Evolutionary conservation across 495 filamentous ascomycete species (phyloP).

Genomic region (Daldinia caldariorum): DNA sequence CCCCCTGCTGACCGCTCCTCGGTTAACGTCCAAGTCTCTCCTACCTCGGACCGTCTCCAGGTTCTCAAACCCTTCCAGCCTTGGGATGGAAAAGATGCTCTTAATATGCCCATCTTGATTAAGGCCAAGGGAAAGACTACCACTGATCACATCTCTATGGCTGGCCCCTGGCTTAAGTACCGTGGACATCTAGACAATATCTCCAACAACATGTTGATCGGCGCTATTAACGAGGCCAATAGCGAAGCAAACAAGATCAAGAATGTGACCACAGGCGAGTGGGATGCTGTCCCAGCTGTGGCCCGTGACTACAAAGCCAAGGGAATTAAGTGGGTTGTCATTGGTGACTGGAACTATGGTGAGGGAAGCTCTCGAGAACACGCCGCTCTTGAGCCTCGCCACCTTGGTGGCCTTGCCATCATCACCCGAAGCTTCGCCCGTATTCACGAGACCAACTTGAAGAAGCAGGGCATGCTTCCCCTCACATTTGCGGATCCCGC

Average conservation of each 20-base stretch:
- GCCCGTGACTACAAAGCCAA: constrained; percentile 99
- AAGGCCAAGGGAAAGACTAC: constrained; percentile 99
- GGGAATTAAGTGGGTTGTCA: constrained; percentile 94
- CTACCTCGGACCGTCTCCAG: constrained; percentile 92
- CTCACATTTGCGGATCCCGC: constrained; percentile 93
- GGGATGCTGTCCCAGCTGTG: constrained; percentile 88
- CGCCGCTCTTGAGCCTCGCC: constrained; percentile 95
- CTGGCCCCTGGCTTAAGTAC: constrained; percentile 99
- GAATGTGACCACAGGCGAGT: constrained; percentile 85
- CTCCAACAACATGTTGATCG: constrained; percentile 99
- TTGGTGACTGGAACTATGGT: constrained; percentile 99
- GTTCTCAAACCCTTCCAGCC: constrained; percentile 83
- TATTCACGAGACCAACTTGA: constrained; percentile 99
- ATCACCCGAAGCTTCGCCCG: constrained; percentile 96
- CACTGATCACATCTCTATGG: constrained; percentile 99
- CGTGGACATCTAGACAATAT: constrained; percentile 99
- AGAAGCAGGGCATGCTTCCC: constrained; percentile 99
- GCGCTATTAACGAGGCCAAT: constrained; percentile 94
- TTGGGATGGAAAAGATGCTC: constrained; percentile 96
- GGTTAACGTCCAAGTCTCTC: constrained; percentile 85
- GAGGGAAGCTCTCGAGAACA: constrained; percentile 98
- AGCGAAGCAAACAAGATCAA: constrained; percentile 98
- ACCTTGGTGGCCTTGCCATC: constrained; percentile 96
- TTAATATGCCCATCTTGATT: constrained; percentile 91
- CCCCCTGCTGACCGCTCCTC: constrained; percentile 80